Conservation (phyloP, 1,139 yeast species). For the Candida tetrigidarum region DNA sequence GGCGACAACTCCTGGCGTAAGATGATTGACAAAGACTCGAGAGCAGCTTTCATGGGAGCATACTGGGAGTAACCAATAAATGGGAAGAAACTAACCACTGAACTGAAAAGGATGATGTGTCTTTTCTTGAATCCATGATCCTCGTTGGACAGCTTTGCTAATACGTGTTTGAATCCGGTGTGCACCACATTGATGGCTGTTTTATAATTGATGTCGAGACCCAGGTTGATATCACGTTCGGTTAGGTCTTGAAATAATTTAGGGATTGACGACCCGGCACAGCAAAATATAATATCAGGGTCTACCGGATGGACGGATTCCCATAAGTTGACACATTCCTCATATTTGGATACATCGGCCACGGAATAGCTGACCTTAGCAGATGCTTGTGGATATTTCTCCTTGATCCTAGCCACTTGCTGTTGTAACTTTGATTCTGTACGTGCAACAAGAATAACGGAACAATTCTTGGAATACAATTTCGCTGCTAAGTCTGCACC, state of each 20-base stretch:
- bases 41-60: constrained; percentile 87
- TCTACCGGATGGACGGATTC: constrained; percentile 29
- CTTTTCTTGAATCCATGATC: constrained; percentile 35
- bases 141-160: constrained; percentile 14
- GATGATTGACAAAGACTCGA: constrained; percentile 72
- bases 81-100: constrained; percentile 82
- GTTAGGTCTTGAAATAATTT: constrained; percentile 75
- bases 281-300: constrained; percentile 79
- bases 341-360: constrained; percentile 71
- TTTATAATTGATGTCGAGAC: constrained; percentile 70
- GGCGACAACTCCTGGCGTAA: constrained; percentile 82
- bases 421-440: constrained; percentile 57
- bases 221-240: constrained; percentile 57
- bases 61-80: constrained; percentile 92
- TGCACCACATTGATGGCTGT: constrained; percentile 78
- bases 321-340: constrained; percentile 48
- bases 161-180: constrained; percentile 50
- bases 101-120: constrained; percentile 77
- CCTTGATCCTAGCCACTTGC: constrained; percentile 51
- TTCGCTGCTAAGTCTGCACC: constrained; percentile 79
- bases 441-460: constrained; percentile 77
- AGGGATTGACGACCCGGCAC: constrained; percentile 89
- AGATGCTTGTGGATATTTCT: constrained; percentile 9
- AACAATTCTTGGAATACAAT: constrained; percentile 59
- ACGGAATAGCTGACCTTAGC: constrained; percentile 51